Conservation (phyloP, 164 flowering plant species). For the Sedum album region DNA sequence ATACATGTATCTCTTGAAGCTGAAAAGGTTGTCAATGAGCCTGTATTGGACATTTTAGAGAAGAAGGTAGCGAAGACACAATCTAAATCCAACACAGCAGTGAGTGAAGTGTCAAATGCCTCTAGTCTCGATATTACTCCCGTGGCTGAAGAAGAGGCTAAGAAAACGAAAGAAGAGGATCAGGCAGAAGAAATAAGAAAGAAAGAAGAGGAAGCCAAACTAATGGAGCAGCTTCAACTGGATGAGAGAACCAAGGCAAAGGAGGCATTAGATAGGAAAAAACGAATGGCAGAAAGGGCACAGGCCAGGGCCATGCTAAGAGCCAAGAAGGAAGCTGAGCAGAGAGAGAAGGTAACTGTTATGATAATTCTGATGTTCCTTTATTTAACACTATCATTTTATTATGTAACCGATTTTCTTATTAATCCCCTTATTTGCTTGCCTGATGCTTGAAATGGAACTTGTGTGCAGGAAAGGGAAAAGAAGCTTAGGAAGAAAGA, state of each 20-base stretch:
- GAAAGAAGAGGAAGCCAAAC: slow-evolving; percentile 51
- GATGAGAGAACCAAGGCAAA: slow-evolving; percentile 76
- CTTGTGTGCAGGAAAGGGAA: slow-evolving; percentile 58
- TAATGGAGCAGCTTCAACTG: slow-evolving; percentile 55
- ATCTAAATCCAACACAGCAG: slow-evolving; percentile 17
- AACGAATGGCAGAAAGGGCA: slow-evolving; percentile 63
- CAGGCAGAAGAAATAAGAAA: slow-evolving; percentile 46
- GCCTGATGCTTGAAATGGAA: neutral
- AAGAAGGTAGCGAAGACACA: slow-evolving; percentile 31
- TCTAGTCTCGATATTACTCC: slow-evolving; percentile 26
- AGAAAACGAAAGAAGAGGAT: slow-evolving; percentile 47
- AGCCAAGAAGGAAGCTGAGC: slow-evolving; percentile 78
- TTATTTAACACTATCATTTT: neutral
- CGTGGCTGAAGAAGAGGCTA: slow-evolving; percentile 30
- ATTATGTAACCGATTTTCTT: neutral
- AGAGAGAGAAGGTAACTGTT: slow-evolving; percentile 60
- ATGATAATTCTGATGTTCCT: neutral
- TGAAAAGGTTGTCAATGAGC: slow-evolving; percentile 8
- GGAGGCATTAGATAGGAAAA: slow-evolving; percentile 87
- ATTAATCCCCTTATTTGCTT: neutral
- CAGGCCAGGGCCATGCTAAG: slow-evolving; percentile 58
- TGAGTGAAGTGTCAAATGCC: slow-evolving; percentile 17
- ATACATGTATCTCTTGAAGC: slow-evolving; percentile 14
- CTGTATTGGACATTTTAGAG: slow-evolving; percentile 18
- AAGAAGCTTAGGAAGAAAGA: slow-evolving; percentile 62